A percentile compares a stretch with the other conserved stretches of the same genome.
Conservation (phyloP, 2,329 filamentous ascomycete species). For the Graphiopsis chlorocephala region DNA sequence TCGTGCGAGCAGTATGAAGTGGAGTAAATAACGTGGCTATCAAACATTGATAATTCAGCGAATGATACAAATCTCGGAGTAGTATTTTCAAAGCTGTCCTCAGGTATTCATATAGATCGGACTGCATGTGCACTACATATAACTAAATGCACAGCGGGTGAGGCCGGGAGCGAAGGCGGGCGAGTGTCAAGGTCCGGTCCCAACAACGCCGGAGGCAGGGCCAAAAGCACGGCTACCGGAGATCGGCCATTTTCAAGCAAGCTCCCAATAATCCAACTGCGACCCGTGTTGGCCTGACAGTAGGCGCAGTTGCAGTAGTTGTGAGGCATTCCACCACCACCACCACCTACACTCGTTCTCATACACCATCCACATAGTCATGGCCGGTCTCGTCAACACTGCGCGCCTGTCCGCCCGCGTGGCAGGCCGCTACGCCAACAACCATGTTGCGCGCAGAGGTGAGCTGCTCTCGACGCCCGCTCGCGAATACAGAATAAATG, state of each 20-base stretch:
- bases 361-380: conserved; percentile 15
- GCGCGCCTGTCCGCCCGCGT: conserved; percentile 30
- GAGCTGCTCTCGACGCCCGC: conserved; percentile 11
- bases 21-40: background rate
- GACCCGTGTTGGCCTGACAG: background rate
- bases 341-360: conserved; percentile 1
- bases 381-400: conserved; percentile 31
- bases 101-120: background rate
- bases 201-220: background rate
- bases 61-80: background rate
- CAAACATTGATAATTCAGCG: background rate
- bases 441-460: conserved; percentile 27
- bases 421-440: conserved; percentile 28
- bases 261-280: conserved; percentile 2
- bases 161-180: conserved; percentile 6
- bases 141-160: background rate
- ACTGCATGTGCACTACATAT: background rate
- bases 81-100: background rate
- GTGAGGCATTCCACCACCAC: background rate
- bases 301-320: background rate
- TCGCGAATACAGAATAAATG: background rate
- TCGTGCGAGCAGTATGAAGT: background rate
- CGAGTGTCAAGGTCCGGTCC: background rate
- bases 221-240: background rate
- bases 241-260: conserved; percentile 8